Evolutionary conservation across 2,329 filamentous ascomycete genomes (phyloP).

Genomic region (Grosmannia clavigera): DNA sequence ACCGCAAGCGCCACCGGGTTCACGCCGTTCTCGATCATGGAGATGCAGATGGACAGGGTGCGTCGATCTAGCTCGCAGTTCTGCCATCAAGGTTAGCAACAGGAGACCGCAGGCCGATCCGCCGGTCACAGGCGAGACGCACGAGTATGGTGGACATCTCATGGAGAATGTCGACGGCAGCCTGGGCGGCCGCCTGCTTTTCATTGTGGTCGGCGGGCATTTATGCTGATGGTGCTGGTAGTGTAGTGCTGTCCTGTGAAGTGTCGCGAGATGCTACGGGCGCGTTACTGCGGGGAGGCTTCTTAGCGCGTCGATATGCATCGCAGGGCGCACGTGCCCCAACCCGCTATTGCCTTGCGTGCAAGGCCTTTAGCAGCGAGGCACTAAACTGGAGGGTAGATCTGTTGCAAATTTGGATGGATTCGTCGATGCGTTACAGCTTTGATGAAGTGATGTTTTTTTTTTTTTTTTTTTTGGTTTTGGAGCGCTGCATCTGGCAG

Average conservation of each 20-base stretch:
- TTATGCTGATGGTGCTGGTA: not conserved
- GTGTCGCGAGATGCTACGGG: not conserved
- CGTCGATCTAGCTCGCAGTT: slow-evolving; percentile 89
- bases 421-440: too few species aligned
- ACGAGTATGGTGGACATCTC: slow-evolving; percentile 86
- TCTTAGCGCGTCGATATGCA: not conserved
- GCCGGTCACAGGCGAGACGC: slow-evolving; percentile 20
- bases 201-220: slow-evolving; percentile 38
- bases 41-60: slow-evolving; percentile 88
- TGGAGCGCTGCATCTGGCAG: too few species aligned
- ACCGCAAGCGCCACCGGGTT: slow-evolving; percentile 93
- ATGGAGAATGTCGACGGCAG: slow-evolving; percentile 71
- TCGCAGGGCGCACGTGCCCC: not conserved
- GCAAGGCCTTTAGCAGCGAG: not conserved
- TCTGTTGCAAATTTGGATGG: too few species aligned
- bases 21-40: slow-evolving; percentile 91
- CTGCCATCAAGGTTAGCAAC: slow-evolving; percentile 30
- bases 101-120: not conserved
- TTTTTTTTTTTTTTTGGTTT: too few species aligned
- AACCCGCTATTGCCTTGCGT: not conserved
- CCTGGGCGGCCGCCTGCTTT: slow-evolving; percentile 66
- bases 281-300: not conserved
- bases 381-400: too few species aligned
- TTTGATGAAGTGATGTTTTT: too few species aligned
- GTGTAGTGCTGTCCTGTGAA: too few species aligned